These are phyloP conservation scores for Elaeis guineensis DNA, from an alignment of 176 grass and related monocot genomes.

Conservation along the genomic window DNA sequence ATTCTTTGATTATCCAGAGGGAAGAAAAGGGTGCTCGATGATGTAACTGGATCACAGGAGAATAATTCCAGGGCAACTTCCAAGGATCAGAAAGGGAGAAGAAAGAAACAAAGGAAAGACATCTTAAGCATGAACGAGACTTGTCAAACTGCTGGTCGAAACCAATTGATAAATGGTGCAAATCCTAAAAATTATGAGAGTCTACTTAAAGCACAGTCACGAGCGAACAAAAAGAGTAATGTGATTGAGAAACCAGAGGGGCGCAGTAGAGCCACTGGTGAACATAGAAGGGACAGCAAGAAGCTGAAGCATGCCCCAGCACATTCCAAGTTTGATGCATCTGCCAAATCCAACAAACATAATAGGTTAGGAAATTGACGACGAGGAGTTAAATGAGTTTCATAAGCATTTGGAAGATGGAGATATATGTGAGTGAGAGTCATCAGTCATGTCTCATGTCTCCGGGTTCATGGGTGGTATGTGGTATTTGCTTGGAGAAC, in stretches of 20 bases:
- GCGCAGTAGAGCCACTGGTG: background rate
- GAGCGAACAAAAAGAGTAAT: constrained; percentile 9
- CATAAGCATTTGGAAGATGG: no score
- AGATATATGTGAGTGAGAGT: no score
- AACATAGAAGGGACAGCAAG: background rate
- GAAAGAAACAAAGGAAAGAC: constrained; percentile 33
- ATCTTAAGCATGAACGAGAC: constrained; percentile 19
- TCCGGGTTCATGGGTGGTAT: no score
- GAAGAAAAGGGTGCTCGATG: constrained; percentile 17
- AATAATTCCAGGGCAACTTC: background rate
- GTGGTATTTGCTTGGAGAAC: no score
- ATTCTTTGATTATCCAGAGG: constrained; percentile 22
- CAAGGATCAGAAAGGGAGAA: background rate
- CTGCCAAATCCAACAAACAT: constrained; percentile 12
- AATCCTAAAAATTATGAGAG: constrained; percentile 13
- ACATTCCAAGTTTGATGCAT: background rate
- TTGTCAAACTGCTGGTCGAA: background rate
- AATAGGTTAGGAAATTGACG: no score
- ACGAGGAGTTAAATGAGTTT: no score
- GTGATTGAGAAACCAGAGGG: constrained; percentile 9
- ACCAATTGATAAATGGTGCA: background rate
- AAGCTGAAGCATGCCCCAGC: background rate
- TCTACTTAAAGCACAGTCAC: constrained; percentile 3
- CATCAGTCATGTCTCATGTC: no score
- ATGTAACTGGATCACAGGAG: constrained; percentile 18